Evolutionary conservation across 2,329 filamentous ascomycete genomes (phyloP).

Genomic region (Penicillium sp.): DNA sequence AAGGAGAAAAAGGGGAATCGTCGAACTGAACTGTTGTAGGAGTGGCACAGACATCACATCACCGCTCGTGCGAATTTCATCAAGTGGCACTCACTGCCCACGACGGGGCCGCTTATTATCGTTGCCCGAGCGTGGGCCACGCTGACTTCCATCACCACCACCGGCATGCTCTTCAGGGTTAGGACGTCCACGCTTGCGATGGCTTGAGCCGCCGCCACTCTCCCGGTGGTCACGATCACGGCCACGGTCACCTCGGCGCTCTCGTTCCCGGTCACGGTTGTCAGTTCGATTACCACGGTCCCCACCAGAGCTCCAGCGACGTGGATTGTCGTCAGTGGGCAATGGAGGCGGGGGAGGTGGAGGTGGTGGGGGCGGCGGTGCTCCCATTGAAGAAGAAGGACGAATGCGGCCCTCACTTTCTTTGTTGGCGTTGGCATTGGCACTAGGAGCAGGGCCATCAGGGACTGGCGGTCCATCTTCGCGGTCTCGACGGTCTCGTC

Average conservation of each 20-base stretch:
- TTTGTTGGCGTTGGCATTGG: constrained; percentile 9
- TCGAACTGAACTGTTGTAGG: constrained; percentile 8
- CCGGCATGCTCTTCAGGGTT: constrained; percentile 33
- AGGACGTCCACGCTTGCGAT: constrained; percentile 40
- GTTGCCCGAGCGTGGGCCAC: constrained; percentile 40
- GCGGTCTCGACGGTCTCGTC: constrained; percentile 38
- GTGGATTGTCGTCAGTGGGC: constrained; percentile 28
- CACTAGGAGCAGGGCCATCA: constrained; percentile 11
- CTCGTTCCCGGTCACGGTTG: constrained; percentile 33
- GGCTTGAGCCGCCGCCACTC: constrained; percentile 27
- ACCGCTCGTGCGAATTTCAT: background rate
- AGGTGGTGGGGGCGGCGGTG: constrained; percentile 28
- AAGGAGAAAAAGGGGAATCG: constrained; percentile 9
- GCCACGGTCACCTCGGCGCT: constrained; percentile 35
- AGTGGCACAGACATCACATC: background rate
- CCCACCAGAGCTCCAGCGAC: constrained; percentile 35
- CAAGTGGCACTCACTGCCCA: constrained; percentile 31
- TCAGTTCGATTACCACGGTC: constrained; percentile 33
- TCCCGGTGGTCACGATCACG: constrained; percentile 35
- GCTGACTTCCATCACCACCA: constrained; percentile 22
- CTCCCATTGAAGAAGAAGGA: constrained; percentile 34
- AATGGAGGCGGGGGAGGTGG: constrained; percentile 30
- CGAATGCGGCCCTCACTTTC: constrained; percentile 37
- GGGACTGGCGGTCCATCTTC: constrained; percentile 27
- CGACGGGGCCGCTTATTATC: constrained; percentile 45